phyloP scores from a whole-genome alignment of 2,329 filamentous ascomycete genomes.

The Phialemoniopsis sp. region DNA sequence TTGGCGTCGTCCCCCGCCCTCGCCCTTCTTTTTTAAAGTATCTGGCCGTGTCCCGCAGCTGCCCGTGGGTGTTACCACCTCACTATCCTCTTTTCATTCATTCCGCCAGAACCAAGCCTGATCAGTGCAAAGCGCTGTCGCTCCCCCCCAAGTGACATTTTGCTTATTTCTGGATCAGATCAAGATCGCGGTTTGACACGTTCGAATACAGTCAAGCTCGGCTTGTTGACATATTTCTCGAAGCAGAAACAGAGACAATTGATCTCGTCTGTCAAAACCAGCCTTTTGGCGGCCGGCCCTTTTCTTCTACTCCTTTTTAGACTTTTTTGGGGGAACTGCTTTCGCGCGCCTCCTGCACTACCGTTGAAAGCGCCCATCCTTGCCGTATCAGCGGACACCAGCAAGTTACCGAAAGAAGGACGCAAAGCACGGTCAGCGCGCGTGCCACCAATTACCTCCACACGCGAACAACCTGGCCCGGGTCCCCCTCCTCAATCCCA shows the following conservation, averaged over 20 bases:
- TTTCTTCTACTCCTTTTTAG: slow-evolving; percentile 2
- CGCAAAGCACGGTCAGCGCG: no score
- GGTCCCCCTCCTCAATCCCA: no score
- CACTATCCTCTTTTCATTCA: slow-evolving; percentile 47
- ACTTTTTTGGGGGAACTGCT: not conserved
- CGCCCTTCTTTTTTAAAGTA: slow-evolving; percentile 28
- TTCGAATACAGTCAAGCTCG: slow-evolving; percentile 13
- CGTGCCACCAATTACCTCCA: slow-evolving; percentile 8
- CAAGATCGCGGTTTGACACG: slow-evolving; percentile 20
- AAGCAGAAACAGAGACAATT: slow-evolving; percentile 1
- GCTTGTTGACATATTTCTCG: slow-evolving; percentile 7
- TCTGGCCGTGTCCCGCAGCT: slow-evolving; percentile 32
- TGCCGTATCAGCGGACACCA: not conserved
- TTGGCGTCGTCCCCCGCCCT: no score
- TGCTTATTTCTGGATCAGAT: slow-evolving; percentile 31
- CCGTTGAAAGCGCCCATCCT: not conserved
- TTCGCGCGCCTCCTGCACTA: not conserved
- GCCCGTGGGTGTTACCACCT: slow-evolving; percentile 39
- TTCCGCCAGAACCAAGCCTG: slow-evolving; percentile 41
- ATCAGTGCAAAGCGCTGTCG: slow-evolving; percentile 30
- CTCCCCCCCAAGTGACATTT: slow-evolving; percentile 25
- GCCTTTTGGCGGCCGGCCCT: no score
- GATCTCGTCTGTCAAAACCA: slow-evolving; percentile 1
- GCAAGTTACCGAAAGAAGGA: no score
- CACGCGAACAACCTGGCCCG: slow-evolving; percentile 20